Evolutionary conservation across 805 yeast genomes (phyloP).

Genomic region (Candida endomychidarum): DNA sequence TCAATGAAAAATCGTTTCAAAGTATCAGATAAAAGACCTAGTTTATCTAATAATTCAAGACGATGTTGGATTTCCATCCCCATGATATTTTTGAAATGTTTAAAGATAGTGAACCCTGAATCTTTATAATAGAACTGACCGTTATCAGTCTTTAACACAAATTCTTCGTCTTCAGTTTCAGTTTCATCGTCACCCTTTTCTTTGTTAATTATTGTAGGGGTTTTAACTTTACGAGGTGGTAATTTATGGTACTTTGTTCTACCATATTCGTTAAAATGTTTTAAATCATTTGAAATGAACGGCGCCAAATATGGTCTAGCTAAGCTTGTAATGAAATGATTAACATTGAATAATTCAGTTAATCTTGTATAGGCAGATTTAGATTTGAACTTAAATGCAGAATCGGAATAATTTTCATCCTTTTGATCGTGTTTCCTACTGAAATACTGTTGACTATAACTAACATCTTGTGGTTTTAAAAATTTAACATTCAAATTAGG

Average conservation of each 20-base stretch:
- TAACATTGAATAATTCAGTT: slow-evolving; percentile 91
- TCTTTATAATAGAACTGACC: slow-evolving; percentile 32
- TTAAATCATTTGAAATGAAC: slow-evolving; percentile 75
- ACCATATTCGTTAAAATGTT: slow-evolving; percentile 56
- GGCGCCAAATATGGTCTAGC: slow-evolving; percentile 96
- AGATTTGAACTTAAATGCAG: slow-evolving; percentile 26
- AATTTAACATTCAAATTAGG: slow-evolving; percentile 44
- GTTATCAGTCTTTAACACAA: slow-evolving; percentile 5
- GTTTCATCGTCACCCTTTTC: slow-evolving; percentile 18
- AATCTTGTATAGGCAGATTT: slow-evolving; percentile 76
- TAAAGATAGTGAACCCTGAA: slow-evolving; percentile 30
- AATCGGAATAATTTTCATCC: slow-evolving; percentile 15
- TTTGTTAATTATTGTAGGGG: neutral
- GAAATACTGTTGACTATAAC: slow-evolving; percentile 46
- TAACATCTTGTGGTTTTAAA: slow-evolving; percentile 46
- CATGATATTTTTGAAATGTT: slow-evolving; percentile 50
- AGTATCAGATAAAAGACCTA: slow-evolving; percentile 70
- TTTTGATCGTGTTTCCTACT: slow-evolving; percentile 16
- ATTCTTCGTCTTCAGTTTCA: slow-evolving; percentile 32
- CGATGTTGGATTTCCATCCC: slow-evolving; percentile 85
- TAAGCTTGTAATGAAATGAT: slow-evolving; percentile 85
- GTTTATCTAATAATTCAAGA: slow-evolving; percentile 71
- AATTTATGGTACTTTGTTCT: slow-evolving; percentile 23
- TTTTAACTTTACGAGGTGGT: slow-evolving; percentile 6
- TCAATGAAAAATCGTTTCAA: slow-evolving; percentile 79